A percentile compares a stretch with the other conserved stretches of the same genome.
phyloP scores from a whole-genome alignment of 129 eudicot species.

The Erigeron canadensis region DNA sequence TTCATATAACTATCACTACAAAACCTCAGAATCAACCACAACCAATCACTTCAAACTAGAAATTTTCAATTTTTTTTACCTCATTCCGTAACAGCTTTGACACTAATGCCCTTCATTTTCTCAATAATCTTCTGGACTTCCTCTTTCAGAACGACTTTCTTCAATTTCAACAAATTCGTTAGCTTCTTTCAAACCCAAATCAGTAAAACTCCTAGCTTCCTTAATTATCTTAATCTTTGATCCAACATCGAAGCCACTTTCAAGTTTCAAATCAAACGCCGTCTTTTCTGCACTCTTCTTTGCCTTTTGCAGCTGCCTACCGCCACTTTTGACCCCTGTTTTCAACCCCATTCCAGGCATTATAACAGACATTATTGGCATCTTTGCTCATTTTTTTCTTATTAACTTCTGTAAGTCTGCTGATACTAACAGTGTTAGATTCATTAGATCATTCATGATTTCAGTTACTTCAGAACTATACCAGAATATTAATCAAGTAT shows the following conservation, averaged over 20 bases:
- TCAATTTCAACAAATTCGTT: slow-evolving; percentile 93
- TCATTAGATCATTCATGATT: slow-evolving; percentile 61
- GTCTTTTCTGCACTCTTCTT: slow-evolving; percentile 66
- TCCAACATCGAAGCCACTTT: slow-evolving; percentile 73
- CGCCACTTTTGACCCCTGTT: slow-evolving; percentile 35
- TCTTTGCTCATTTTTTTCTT: slow-evolving; percentile 60
- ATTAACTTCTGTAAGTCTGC: slow-evolving; percentile 64
- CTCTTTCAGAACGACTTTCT: slow-evolving; percentile 79
- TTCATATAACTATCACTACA: neutral
- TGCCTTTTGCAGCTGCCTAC: slow-evolving; percentile 40
- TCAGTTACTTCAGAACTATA: slow-evolving; percentile 28
- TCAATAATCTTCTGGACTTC: slow-evolving; percentile 79
- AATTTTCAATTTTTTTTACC: slow-evolving; percentile 26
- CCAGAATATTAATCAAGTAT: too few relatives aligned
- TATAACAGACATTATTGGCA: slow-evolving; percentile 80
- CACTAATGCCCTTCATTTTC: slow-evolving; percentile 83
- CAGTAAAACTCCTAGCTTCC: slow-evolving; percentile 85
- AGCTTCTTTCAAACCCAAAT: slow-evolving; percentile 90
- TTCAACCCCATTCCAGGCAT: slow-evolving; percentile 86
- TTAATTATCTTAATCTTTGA: slow-evolving; percentile 87
- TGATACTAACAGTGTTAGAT: slow-evolving; percentile 57
- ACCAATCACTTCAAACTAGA: neutral
- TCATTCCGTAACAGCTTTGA: slow-evolving; percentile 82
- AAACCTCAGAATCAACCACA: neutral
- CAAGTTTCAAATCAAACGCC: slow-evolving; percentile 82